Conservation (phyloP, 768 basidiomycete species). For the Boletales sp. region DNA sequence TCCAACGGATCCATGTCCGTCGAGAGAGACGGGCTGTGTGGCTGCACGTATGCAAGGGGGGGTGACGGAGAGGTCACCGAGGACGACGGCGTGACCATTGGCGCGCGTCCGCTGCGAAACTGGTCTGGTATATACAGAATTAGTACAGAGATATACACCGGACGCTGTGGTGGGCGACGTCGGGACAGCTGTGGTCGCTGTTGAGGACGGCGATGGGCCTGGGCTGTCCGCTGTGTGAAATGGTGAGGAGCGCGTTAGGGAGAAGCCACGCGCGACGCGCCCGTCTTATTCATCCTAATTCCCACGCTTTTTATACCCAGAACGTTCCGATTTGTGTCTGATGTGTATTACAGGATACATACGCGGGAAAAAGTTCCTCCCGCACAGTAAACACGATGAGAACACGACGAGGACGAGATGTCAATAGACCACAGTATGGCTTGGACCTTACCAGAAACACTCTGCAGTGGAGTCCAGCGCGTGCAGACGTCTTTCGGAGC, state of each 20-base stretch:
- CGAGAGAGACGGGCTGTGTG: slow-evolving; percentile 37
- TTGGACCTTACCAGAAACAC: no score
- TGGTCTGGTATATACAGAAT: slow-evolving; percentile 11
- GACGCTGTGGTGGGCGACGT: slow-evolving; percentile 7
- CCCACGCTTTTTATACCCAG: slow-evolving; percentile 29
- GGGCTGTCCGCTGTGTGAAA: slow-evolving; percentile 37
- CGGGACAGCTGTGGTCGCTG: slow-evolving; percentile 24
- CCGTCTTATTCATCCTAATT: slow-evolving; percentile 35
- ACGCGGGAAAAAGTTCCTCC: slow-evolving; percentile 1
- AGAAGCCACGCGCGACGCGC: slow-evolving; percentile 35
- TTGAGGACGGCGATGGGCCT: slow-evolving; percentile 28
- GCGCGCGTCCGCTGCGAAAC: slow-evolving; percentile 24
- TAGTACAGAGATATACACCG: slow-evolving; percentile 15
- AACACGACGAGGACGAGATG: background rate
- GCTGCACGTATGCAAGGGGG: slow-evolving; percentile 58
- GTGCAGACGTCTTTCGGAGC: background rate
- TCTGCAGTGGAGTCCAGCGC: no score
- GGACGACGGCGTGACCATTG: slow-evolving; percentile 78
- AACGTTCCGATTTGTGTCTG: slow-evolving; percentile 19
- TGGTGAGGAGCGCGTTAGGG: slow-evolving; percentile 38
- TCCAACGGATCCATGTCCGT: slow-evolving; percentile 43
- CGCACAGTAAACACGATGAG: slow-evolving; percentile 12
- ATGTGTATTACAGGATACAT: slow-evolving; percentile 11
- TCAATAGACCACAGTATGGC: no score
- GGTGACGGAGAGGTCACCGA: slow-evolving; percentile 83